Evolutionary conservation across 2,329 filamentous ascomycete species (phyloP).

Genomic region (Ophiocordyceps unilateralis): DNA sequence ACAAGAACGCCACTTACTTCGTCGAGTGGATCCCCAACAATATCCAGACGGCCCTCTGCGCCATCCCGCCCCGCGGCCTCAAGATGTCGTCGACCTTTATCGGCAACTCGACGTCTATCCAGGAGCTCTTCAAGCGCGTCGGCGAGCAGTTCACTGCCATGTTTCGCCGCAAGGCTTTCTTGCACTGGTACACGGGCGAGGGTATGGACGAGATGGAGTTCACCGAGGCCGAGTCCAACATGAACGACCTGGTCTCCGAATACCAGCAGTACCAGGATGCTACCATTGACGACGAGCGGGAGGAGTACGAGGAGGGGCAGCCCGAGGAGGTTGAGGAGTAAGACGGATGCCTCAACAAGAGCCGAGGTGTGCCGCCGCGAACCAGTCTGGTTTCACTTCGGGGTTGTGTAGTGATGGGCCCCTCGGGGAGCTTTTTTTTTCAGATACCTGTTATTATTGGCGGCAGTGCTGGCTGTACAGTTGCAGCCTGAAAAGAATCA

Average conservation of each 20-base stretch:
- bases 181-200: conserved; percentile 99
- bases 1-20: conserved; percentile 99
- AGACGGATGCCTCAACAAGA: conserved; percentile 1
- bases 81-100: conserved; percentile 99
- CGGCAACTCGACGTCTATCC: conserved; percentile 98
- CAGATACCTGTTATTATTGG: conserved; percentile 2
- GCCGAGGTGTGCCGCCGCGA: conserved; percentile 2
- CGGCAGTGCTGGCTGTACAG: neutral
- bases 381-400: conserved; percentile 15
- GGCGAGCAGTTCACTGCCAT: conserved; percentile 99
- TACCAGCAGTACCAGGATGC: conserved; percentile 99
- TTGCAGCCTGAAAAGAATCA: neutral
- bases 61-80: conserved; percentile 89
- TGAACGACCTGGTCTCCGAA: conserved; percentile 99
- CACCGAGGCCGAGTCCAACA: conserved; percentile 99
- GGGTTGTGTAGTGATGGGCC: conserved; percentile 7
- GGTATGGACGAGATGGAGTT: conserved; percentile 99
- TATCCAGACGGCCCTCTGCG: conserved; percentile 98
- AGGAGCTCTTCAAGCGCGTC: conserved; percentile 99
- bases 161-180: conserved; percentile 99
- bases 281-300: conserved; percentile 89
- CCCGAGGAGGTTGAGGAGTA: conserved; percentile 53
- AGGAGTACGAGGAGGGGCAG: conserved; percentile 82
- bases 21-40: conserved; percentile 99
- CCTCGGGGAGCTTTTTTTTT: conserved; percentile 4